These are phyloP conservation scores for Monosporascus sp. DNA, from an alignment of 2,329 filamentous ascomycete species.

Conservation along the genomic window DNA sequence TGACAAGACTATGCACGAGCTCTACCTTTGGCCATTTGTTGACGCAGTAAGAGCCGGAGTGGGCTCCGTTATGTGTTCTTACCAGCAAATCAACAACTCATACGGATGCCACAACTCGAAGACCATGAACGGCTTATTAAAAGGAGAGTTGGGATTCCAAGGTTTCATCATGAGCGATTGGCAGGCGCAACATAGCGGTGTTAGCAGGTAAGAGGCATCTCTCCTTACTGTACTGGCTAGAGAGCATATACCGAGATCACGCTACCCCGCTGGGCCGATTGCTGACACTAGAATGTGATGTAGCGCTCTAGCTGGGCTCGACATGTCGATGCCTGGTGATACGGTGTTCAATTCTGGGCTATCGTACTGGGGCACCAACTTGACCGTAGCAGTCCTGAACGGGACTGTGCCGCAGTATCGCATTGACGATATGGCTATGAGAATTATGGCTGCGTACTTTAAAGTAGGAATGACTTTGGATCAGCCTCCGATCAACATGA, in stretches of 20 bases:
- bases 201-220: slow-evolving; percentile 26
- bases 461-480: slow-evolving; percentile 54
- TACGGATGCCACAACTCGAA: slow-evolving; percentile 77
- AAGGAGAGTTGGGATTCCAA: slow-evolving; percentile 75
- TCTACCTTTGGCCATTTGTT: slow-evolving; percentile 74
- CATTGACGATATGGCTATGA: slow-evolving; percentile 85
- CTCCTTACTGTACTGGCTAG: not conserved
- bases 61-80: slow-evolving; percentile 60
- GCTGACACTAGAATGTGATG: not conserved
- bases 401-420: slow-evolving; percentile 84
- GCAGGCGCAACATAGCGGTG: slow-evolving; percentile 68
- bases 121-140: slow-evolving; percentile 68
- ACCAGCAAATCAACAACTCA: slow-evolving; percentile 76
- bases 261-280: not conserved
- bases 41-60: slow-evolving; percentile 66
- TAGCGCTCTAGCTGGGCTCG: slow-evolving; percentile 65
- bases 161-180: slow-evolving; percentile 80
- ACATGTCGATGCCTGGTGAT: slow-evolving; percentile 89
- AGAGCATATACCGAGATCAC: not conserved
- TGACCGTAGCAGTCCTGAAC: slow-evolving; percentile 83
- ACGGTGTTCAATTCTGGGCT: slow-evolving; percentile 66
- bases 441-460: slow-evolving; percentile 69
- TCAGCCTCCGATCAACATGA: slow-evolving; percentile 66
- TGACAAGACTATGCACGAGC: slow-evolving; percentile 68
- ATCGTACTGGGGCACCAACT: slow-evolving; percentile 78